Evolutionary conservation across 176 grass and related monocot genomes (phyloP).

Genomic region (Musa beccarii): DNA sequence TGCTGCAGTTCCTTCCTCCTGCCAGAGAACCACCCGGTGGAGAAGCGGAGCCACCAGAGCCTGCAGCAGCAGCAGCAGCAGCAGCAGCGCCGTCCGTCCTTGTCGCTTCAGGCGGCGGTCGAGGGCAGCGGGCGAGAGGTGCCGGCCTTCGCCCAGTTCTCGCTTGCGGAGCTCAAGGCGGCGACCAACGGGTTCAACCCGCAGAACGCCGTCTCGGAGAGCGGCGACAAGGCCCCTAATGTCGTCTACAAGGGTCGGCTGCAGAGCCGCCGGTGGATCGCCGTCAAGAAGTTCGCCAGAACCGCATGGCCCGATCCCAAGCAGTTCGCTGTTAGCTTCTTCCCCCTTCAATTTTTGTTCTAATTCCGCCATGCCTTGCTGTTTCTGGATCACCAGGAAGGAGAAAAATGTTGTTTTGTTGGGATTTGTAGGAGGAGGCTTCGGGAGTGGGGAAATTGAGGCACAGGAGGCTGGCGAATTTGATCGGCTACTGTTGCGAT

Average conservation of each 20-base stretch:
- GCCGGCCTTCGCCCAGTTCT: constrained; percentile 55
- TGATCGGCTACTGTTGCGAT: constrained; percentile 98
- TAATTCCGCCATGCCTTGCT: not conserved
- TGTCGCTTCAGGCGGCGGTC: constrained; percentile 6
- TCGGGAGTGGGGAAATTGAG: constrained; percentile 79
- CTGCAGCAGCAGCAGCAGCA: constrained; percentile 20
- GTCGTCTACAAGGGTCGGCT: constrained; percentile 75
- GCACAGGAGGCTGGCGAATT: constrained; percentile 63
- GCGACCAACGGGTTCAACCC: constrained; percentile 61
- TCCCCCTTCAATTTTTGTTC: not conserved
- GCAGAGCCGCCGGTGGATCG: constrained; percentile 41
- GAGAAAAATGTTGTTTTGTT: constrained; percentile 6
- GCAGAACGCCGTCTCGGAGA: constrained; percentile 80
- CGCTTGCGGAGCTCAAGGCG: constrained; percentile 52
- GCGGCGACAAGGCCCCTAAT: constrained; percentile 93
- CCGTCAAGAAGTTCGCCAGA: constrained; percentile 95
- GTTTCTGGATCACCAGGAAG: not conserved
- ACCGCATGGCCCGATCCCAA: constrained; percentile 85
- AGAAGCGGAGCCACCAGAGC: constrained; percentile 36
- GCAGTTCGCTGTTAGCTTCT: constrained; percentile 79
- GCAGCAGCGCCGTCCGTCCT: constrained; percentile 3
- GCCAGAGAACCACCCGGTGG: constrained; percentile 35
- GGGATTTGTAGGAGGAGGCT: constrained; percentile 69
- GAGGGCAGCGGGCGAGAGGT: constrained; percentile 13
- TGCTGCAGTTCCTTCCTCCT: constrained; percentile 62